Percentiles rank a stretch among this genome's conserved stretches.
Conservation (phyloP, 2,329 filamentous ascomycete species). For the Oidium heveae region DNA sequence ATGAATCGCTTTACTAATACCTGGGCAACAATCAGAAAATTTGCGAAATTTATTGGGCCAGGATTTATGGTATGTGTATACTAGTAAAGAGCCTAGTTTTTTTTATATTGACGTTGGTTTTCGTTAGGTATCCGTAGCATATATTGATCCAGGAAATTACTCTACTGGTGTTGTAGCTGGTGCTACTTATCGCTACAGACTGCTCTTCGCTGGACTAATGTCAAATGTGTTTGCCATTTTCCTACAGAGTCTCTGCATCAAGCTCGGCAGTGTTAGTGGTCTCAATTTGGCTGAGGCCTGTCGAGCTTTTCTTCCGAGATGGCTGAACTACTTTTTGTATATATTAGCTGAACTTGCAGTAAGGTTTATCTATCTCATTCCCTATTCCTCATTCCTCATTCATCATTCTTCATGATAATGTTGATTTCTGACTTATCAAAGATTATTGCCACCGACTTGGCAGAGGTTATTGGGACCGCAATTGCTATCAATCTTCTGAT, state of each 20-base stretch:
- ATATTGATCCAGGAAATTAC: constrained; percentile 25
- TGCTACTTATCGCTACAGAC: constrained; percentile 24
- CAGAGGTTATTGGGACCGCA: constrained; percentile 38
- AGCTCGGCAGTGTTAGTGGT: constrained; percentile 27
- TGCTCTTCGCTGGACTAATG: constrained; percentile 30
- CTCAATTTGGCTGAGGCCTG: constrained; percentile 27
- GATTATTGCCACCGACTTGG: constrained; percentile 33
- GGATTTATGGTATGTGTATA: constrained; percentile 15
- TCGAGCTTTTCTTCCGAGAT: constrained; percentile 21
- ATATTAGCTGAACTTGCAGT: constrained; percentile 26
- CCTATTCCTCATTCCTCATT: no score
- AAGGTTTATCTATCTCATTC: constrained; percentile 2
- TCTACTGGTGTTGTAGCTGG: constrained; percentile 31
- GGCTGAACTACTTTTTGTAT: constrained; percentile 28
- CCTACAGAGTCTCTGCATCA: constrained; percentile 29
- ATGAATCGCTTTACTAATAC: no score
- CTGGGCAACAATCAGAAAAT: constrained; percentile 8
- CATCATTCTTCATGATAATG: neutral
- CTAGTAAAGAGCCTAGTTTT: neutral
- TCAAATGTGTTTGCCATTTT: constrained; percentile 33
- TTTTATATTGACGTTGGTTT: neutral
- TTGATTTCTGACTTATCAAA: constrained; percentile 1
- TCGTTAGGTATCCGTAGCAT: constrained; percentile 15
- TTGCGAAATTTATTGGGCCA: constrained; percentile 25
- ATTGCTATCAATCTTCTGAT: constrained; percentile 43